Evolutionary conservation across 2,329 filamentous ascomycete genomes (phyloP), one percentile per base, ranked within the genome.

Genomic region (Colletotrichum chlorophyti): DNA sequence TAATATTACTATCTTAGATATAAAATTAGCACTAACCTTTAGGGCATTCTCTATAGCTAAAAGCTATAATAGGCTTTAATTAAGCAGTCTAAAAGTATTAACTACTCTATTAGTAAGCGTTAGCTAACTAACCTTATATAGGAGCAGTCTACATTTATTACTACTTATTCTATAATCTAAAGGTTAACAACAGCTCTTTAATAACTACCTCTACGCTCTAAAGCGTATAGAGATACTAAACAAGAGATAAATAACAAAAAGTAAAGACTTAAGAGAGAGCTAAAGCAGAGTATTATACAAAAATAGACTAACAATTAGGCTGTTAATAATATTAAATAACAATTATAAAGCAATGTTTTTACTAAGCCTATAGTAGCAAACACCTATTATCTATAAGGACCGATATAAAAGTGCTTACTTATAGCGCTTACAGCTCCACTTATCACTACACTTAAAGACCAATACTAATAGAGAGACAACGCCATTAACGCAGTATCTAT

Each of bases 341-440:
- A 68, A 53, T 50, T 68, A 12, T 47, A 60, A 48, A 57, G 65
- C 4, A 19, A 51, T 23, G 35, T 17, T 11, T 67, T 68, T 43
- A 24, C 61, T 14, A 34, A 64, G 37, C 51, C 32, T 38, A 10
- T 32, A 5, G n/a, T 37, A 19, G 42, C 34, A 29, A 15, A 31
- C 6, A 31, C 42, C 32, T 55, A n/a, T 51, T 26, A 15, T 24
- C 46, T 46, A 53, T 26, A 53, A 31, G 31, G 47, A n/a, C 64
- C 45, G 19, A 62, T 52, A 37, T 35, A 66, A 43, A 64, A 58
- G 42, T 48, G 58, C 19, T 45, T 66, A 12, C 31, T 65, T 23
- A 40, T 48, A 42, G 53, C 51, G 19, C 52, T 66, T 6, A 62
- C 35, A 17, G 46, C 54, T 19, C 55, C 42, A 38, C 34, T 53